Conservation (phyloP, 2,329 filamentous ascomycete species). For the Fusarium globosum region DNA sequence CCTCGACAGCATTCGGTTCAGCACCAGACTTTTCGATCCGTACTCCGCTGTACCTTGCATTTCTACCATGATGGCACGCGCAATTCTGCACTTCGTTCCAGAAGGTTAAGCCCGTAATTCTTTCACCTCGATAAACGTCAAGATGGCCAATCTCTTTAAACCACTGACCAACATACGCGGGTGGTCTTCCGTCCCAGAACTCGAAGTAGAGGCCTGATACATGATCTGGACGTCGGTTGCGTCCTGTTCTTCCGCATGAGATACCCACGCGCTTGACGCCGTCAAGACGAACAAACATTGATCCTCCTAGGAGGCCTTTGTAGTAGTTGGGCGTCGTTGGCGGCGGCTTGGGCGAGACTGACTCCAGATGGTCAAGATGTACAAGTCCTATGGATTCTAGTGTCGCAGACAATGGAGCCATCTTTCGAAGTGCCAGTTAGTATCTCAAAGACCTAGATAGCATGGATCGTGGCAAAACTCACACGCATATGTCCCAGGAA, state of each 20-base stretch:
- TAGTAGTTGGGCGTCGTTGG: no score
- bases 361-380: no score
- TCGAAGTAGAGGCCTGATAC: slow-evolving; percentile 15
- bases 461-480: background rate
- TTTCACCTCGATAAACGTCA: background rate
- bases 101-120: background rate
- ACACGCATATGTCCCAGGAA: slow-evolving; percentile 1
- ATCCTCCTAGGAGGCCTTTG: no score
- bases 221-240: background rate
- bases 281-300: no score
- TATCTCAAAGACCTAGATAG: accelerated
- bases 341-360: no score
- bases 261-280: background rate
- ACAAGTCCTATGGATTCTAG: background rate
- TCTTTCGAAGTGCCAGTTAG: background rate
- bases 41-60: background rate
- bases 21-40: background rate
- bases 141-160: background rate
- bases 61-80: no score
- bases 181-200: background rate
- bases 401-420: background rate
- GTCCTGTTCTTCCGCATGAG: background rate
- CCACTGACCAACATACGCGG: slow-evolving; percentile 14
- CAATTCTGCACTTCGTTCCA: no score
- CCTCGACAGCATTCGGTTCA: background rate